Evolutionary conservation across 2,329 filamentous ascomycete genomes (phyloP).

Genomic region (Hypocreales sp.): DNA sequence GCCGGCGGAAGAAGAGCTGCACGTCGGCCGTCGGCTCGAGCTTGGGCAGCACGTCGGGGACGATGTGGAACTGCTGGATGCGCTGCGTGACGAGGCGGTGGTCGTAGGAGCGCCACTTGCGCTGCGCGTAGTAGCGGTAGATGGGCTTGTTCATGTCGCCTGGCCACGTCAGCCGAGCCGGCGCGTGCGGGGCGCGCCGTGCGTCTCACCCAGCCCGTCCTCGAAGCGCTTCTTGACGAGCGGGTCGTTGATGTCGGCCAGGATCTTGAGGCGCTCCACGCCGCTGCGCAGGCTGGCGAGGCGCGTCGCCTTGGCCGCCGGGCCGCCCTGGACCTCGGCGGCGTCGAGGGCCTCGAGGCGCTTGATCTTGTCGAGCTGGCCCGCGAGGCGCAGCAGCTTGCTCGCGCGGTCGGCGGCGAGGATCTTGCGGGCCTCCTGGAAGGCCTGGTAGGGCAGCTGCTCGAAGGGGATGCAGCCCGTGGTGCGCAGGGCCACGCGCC

Average conservation of each 20-base stretch:
- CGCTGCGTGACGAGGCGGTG: conserved; percentile 69
- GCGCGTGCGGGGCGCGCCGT: neutral
- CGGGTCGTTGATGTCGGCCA: conserved; percentile 90
- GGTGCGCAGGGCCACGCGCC: conserved; percentile 55
- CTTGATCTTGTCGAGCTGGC: conserved; percentile 52
- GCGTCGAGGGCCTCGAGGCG: conserved; percentile 44
- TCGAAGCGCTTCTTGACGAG: conserved; percentile 87
- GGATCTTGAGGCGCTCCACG: conserved; percentile 68
- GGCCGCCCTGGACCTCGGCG: conserved; percentile 43
- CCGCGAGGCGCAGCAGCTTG: conserved; percentile 61
- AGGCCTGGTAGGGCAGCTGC: conserved; percentile 90
- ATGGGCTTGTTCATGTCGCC: conserved; percentile 94
- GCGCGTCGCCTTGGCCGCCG: conserved; percentile 47
- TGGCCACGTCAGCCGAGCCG: too few species aligned
- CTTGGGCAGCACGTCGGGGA: conserved; percentile 74
- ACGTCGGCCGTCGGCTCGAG: conserved; percentile 70
- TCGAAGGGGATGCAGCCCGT: conserved; percentile 67
- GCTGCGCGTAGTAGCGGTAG: conserved; percentile 77
- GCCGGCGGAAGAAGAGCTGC: conserved; percentile 61
- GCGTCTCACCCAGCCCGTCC: conserved; percentile 52
- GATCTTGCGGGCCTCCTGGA: conserved; percentile 85
- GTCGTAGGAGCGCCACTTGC: conserved; percentile 77
- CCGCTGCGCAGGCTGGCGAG: conserved; percentile 55
- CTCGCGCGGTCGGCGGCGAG: conserved; percentile 64
- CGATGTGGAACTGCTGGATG: conserved; percentile 70